A percentile compares a stretch with the other conserved stretches of the same genome.
Evolutionary conservation across 2,329 filamentous ascomycete genomes (phyloP).

Genomic region (Gaeumannomyces sp.): DNA sequence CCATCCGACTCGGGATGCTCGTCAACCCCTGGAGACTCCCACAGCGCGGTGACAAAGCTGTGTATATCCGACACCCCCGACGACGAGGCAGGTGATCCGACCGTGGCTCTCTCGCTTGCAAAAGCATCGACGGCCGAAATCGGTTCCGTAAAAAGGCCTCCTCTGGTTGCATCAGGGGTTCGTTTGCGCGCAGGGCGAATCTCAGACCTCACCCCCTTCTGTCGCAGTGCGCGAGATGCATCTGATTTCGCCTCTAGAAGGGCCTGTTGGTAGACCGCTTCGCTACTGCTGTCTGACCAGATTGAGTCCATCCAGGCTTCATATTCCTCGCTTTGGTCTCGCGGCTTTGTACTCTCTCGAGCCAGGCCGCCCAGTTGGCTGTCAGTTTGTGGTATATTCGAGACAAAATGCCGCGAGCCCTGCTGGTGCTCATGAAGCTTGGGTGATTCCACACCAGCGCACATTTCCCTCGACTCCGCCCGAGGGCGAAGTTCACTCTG

Average conservation of each 20-base stretch:
- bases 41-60: not conserved
- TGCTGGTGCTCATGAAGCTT: not conserved
- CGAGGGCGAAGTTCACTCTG: not conserved
- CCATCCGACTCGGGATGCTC: not conserved
- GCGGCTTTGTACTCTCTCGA: not conserved
- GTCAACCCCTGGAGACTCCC: not conserved
- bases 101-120: constrained; percentile 13
- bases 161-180: not conserved
- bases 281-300: not conserved
- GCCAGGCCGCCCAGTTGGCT: too few relatives aligned
- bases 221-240: not conserved
- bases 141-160: not conserved
- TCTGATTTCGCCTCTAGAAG: not conserved
- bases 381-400: not conserved
- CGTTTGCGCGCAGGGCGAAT: not conserved
- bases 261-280: not conserved
- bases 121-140: constrained; percentile 9
- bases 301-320: constrained; percentile 7
- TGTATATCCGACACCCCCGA: not conserved
- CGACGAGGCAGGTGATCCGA: constrained; percentile 3
- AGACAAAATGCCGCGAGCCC: not conserved
- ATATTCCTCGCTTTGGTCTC: not conserved
- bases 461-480: not conserved
- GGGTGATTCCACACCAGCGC: not conserved
- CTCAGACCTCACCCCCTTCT: not conserved